A percentile compares a stretch with the other conserved stretches of the same genome.
Conservation (phyloP, 2,329 filamentous ascomycete species). For the Myriangium duriaei region DNA sequence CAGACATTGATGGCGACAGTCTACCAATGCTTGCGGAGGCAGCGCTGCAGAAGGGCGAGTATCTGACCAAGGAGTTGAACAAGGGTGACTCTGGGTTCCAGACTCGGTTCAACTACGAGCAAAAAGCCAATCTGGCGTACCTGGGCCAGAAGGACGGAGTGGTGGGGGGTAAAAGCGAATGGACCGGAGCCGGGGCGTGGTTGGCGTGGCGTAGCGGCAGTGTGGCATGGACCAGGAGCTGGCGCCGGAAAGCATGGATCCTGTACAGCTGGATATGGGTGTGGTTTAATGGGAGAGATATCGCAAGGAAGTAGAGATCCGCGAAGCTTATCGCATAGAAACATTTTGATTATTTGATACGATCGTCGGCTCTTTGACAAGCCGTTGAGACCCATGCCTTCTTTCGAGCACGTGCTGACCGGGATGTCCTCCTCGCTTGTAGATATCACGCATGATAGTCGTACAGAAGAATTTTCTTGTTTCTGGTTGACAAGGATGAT, state of each 20-base stretch:
- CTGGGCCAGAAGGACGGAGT: conserved; percentile 32
- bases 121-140: conserved; percentile 29
- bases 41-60: conserved; percentile 28
- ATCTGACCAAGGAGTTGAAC: conserved; percentile 22
- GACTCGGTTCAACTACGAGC: conserved; percentile 26
- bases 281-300: conserved; percentile 19
- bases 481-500: too few species aligned
- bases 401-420: too few species aligned
- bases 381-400: too few species aligned
- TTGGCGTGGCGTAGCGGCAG: conserved; percentile 31
- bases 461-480: too few species aligned
- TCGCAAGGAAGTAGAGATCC: conserved; percentile 19
- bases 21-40: conserved; percentile 27
- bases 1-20: conserved; percentile 26
- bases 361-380: too few species aligned
- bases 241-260: conserved; percentile 21
- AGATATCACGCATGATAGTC: too few species aligned
- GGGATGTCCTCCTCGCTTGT: too few species aligned
- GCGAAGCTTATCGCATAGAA: too few species aligned
- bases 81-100: conserved; percentile 9
- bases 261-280: conserved; percentile 19
- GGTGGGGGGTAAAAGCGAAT: conserved; percentile 27
- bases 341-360: too few species aligned
- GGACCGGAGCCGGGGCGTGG: conserved; percentile 32
- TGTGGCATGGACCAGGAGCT: conserved; percentile 20